Evolutionary conservation across 2,329 filamentous ascomycete species (phyloP), one percentile per base, ranked within the genome.

Genomic region (Exophiala aquamarina): DNA sequence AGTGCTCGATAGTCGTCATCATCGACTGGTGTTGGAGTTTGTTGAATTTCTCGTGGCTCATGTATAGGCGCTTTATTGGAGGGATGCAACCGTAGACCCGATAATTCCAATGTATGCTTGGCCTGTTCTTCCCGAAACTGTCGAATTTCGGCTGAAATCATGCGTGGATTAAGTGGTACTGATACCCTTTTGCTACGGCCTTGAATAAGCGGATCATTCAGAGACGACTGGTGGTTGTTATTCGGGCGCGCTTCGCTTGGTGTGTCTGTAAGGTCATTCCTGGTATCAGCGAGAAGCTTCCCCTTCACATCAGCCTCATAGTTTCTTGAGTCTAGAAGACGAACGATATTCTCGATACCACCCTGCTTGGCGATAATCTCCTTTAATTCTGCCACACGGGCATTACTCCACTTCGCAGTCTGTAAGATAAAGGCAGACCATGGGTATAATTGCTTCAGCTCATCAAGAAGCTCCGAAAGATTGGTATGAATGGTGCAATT

Each of bases 381-480:
- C 7, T 44, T 43, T 7, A 59, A 36, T 32, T 57, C 44, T 19
- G 38, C n/a, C 15, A 44, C 44, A 14, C 53, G 40, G 4, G 33
- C 40, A 19, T 47, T 28, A 8, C 45, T 65, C 75, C 79, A 82
- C 14, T 66, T 57, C 1, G 73, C 62, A 4, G 73, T 60, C 7
- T 68, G 61, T 1, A 71, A 53, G 4, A 76, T 59, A 42, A 81
- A 77, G 2, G 63, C 56, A 1, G 66, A 56, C 78, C 78, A 83
- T 3, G 71, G 67, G 57, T 74, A 84, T 2, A 59, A 52, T 2
- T 62, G 59, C 28, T 70, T 67, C 4, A 84, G 54, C 1, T 57
- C 60, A 3, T 70, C 68, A 19, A 77, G 60, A 33, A 76, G 70
- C 11, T 73, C 61, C 3, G 59, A 41, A 1, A 65, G 63, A 29